Percentiles rank a stretch among this genome's conserved stretches.
These are phyloP conservation scores for Scedosporium aurantiacum DNA, from an alignment of 2,329 filamentous ascomycete genomes.

Conservation along the genomic window DNA sequence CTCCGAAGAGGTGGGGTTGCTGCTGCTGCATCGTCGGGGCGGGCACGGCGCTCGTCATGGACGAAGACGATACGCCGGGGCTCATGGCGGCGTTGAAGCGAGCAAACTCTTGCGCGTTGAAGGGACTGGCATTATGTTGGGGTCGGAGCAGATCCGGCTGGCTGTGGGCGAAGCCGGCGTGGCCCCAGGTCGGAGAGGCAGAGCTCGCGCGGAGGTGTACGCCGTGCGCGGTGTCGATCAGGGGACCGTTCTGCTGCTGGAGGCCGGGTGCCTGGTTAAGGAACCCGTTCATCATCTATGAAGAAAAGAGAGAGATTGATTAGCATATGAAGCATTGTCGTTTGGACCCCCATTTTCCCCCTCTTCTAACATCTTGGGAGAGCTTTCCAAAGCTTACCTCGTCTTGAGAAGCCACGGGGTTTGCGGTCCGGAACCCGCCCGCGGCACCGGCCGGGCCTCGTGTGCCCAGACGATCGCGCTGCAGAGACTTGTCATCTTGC, in stretches of 20 bases:
- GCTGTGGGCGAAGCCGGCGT: constrained; percentile 34
- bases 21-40: constrained; percentile 24
- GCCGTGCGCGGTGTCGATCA: constrained; percentile 37
- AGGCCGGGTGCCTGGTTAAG: constrained; percentile 63
- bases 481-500: constrained; percentile 88
- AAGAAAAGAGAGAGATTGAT: constrained; percentile 5
- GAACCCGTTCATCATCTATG: constrained; percentile 89
- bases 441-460: constrained; percentile 58
- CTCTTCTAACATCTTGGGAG: no score
- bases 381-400: constrained; percentile 37
- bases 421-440: constrained; percentile 66
- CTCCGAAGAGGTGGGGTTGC: constrained; percentile 47
- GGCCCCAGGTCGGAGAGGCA: constrained; percentile 40
- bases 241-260: constrained; percentile 39
- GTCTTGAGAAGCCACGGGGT: constrained; percentile 60
- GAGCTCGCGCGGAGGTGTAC: constrained; percentile 42
- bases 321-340: neutral
- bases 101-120: constrained; percentile 77
- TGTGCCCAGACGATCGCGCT: constrained; percentile 78
- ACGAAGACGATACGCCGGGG: constrained; percentile 33
- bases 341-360: no score
- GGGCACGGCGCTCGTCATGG: constrained; percentile 11
- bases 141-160: constrained; percentile 25
- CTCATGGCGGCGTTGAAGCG: constrained; percentile 69
- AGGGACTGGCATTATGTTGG: constrained; percentile 44